Base-by-base conservation (phyloP, 2,329 filamentous ascomycete species). In the Colletotrichum lini region DNA sequence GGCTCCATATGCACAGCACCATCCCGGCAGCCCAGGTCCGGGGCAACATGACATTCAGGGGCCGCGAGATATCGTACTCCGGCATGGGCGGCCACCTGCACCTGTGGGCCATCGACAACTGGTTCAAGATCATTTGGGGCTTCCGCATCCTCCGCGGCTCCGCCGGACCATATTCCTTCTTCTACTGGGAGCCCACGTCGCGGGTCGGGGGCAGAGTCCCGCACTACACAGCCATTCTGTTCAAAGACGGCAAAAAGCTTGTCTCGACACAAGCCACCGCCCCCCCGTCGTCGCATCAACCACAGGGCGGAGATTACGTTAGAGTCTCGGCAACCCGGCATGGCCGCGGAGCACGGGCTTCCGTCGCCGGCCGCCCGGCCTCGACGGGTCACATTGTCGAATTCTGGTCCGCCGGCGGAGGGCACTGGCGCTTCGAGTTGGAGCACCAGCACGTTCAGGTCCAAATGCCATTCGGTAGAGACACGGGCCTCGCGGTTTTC, bases 111-210 rank as follows among this genome's bases (percentile, higher is more conserved):
- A 57, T 38, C 12, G 62, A 65, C 42, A 57, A 38, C 38, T 65
- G 62, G 62, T 49, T 65, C 62, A 65, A 65, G 42, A 47, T 65
- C 30, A 35, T 30, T 13, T 44, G 44, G 50, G 44, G 62, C 23
- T 57, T 44, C 23, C 30, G 21, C 15, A 49, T 65, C 21, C 45
- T 65, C 52, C 62, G 62, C 38, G 62, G 38, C 35, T 42, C 42
- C 18, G 62, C 62, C 23, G 62, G 62, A 26, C 62, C 62, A 12
- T 65, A 57, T 38, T 65, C 62, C 9, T 47, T 65, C 50, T 44
- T 57, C 18, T 49, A 47, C 26, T 65, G 62, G 62, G 42, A 38
- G 26, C 50, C 52, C 23, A 49, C 44, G 40, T 56, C 62, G 16
- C 50, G 52, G n/a, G 38, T 65, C 15, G 30, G 53, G 35, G 50